Base-by-base conservation (phyloP, 495 filamentous ascomycete genomes). In the Cenococcum geophilum region DNA sequence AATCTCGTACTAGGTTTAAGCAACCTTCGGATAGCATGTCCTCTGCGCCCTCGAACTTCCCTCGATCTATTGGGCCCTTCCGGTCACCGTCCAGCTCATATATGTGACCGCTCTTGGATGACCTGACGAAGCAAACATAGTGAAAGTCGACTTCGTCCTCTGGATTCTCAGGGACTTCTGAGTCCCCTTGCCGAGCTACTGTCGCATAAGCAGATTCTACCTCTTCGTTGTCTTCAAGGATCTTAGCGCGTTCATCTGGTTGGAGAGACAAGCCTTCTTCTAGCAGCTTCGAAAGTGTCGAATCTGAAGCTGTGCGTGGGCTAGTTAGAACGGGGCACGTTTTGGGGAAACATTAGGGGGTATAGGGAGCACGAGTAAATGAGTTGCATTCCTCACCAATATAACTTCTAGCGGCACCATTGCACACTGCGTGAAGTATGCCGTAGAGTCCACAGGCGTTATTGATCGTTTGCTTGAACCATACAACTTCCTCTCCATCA, bases 391-490 rank as follows among this genome's bases (percentile, higher is more conserved):
- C 4, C 66, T 42, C 63, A 71, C 68, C 51, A 32, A 71, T 65
- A 32, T 37, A 32, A 21, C 22, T 21, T 47, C 64, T 51, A 8
- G 62, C 56, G 1, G 27, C 23, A 20, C 67, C 70, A 54, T 75
- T 75, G 59, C 65, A 58, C 2, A 71, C 57, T 8, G 65, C 70
- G 53, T 76, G 72, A 5, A 76, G 55, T 34, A 75, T 48, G 8
- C 43, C 65, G 32, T 74, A 71, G 5, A 75, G 59, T 1, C 73
- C 73, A 51, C 72, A 76, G 5, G 73, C 74, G 52, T 76, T 73
- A 56, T 70, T 58, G 56, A 75, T 74, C 12, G 65, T 75, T 50
- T 75, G 73, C 55, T 70, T 69, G 42, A 68, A 71, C 65, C 68
- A 73, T 1, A 71, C 36, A 16, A 73, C 67, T 10, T 55, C 59